Base-by-base conservation (phyloP, 1,284 basidiomycete genomes). In the Irpex sp. region DNA sequence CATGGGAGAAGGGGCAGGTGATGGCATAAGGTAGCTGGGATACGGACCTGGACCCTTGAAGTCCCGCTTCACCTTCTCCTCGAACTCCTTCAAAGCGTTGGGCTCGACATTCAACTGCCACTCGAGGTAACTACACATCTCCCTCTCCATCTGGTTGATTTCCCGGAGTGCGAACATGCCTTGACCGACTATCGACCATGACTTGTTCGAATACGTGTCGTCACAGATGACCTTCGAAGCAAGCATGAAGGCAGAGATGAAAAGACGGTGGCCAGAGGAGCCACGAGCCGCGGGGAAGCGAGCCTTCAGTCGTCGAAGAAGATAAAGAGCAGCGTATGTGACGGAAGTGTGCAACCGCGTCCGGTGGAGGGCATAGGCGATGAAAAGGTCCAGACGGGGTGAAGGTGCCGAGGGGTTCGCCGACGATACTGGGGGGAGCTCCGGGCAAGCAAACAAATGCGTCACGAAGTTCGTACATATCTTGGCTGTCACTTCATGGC, bases 151-250 rank as follows among this genome's bases (percentile, higher is more conserved):
- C 81, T 96, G 94, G 75, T 97, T 97, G 70, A 97, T 90, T 81
- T 97, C 95, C 50, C 92, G 85, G 1, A 97, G 76, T 1, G 87
- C 87, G 71, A 96, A 97, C 88, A 96, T 92, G 59, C 89, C 90
- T 74, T 97, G 94, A 0, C 93, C 94, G 56, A 97, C 95, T 58
- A 97, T 92, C 19, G 88, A 88, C 95, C 95, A 97, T 0, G 92
- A 95, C 77, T 96, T 95, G 85, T 97, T 97, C 15, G 93, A 95
- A 73, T 96, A 97, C 0, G 95, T 97, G 74, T 98, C 94, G 80
- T 97, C 95, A 77, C 94, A 95, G 67, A 95, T 93, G 17, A 94
- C 91, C 76, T 95, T 95, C 3, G 87, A 90, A 0, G 90, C 88
- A 66, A 97, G 93, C 95, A 97, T 97, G 75, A 95, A 94, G 0